Evolutionary conservation across 441 rosid species (phyloP).

Genomic region (Bocquillonia castaneifolia): DNA sequence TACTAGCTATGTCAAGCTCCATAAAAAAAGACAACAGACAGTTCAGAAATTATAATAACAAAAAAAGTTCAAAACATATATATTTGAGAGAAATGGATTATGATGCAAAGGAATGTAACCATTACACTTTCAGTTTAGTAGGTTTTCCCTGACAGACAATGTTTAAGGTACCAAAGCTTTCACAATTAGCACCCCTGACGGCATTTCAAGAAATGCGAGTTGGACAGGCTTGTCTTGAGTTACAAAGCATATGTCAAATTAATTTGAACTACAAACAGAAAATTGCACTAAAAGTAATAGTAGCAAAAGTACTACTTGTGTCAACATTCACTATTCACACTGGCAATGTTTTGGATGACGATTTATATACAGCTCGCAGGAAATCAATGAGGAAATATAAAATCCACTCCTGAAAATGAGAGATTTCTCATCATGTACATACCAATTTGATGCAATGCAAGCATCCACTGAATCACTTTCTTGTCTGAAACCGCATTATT

Average conservation of each 20-base stretch:
- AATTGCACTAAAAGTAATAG: not conserved
- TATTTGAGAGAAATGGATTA: not conserved
- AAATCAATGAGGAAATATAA: constrained; percentile 2
- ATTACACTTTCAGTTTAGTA: constrained; percentile 9
- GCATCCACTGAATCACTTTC: constrained; percentile 73
- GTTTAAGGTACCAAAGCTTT: not conserved
- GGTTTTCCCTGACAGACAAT: constrained; percentile 4
- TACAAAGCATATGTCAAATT: not conserved
- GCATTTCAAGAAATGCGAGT: not conserved
- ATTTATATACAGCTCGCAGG: not conserved
- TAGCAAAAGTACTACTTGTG: constrained; percentile 2
- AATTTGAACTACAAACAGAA: not conserved
- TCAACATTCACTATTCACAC: constrained; percentile 1
- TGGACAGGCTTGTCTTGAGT: not conserved
- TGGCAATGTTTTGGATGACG: not conserved
- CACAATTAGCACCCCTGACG: not conserved
- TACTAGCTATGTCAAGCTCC: constrained; percentile 15
- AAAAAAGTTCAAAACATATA: not conserved
- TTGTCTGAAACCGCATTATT: constrained; percentile 40
- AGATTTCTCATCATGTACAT: constrained; percentile 17
- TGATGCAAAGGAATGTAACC: constrained; percentile 4
- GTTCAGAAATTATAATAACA: not conserved
- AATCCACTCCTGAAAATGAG: not conserved
- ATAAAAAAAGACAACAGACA: not conserved
- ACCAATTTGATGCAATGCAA: constrained; percentile 75